Evolutionary conservation across 192 early-diverging fungal species (phyloP).

Genomic region (Dissophora ornata): DNA sequence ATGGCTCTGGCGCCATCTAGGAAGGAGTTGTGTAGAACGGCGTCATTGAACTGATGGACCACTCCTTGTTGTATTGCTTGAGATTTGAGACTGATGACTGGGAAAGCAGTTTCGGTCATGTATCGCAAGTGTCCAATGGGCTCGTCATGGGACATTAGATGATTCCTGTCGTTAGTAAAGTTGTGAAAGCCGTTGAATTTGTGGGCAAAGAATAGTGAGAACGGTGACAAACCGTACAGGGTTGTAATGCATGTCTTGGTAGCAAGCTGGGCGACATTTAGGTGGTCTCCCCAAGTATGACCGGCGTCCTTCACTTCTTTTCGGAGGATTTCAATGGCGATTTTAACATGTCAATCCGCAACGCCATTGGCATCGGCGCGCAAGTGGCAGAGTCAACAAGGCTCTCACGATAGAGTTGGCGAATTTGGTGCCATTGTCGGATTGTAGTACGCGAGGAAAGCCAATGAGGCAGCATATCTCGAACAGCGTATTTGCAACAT

Average conservation of each 20-base stretch:
- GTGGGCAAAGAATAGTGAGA: slow-evolving; percentile 54
- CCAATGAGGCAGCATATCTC: slow-evolving; percentile 15
- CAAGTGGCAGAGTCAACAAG: slow-evolving; percentile 33
- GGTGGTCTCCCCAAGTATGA: slow-evolving; percentile 38
- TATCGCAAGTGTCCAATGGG: background rate
- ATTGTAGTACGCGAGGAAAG: slow-evolving; percentile 23
- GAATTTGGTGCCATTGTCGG: slow-evolving; percentile 60
- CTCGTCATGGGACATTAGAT: slow-evolving; percentile 1
- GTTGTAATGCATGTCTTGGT: slow-evolving; percentile 38
- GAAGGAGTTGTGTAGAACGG: background rate
- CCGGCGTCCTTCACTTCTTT: slow-evolving; percentile 24
- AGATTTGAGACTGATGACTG: background rate
- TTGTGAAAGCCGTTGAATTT: slow-evolving; percentile 37
- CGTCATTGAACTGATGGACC: slow-evolving; percentile 5
- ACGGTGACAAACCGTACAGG: slow-evolving; percentile 32
- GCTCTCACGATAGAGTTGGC: slow-evolving; percentile 39
- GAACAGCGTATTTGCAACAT: slow-evolving; percentile 5
- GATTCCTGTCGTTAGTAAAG: background rate
- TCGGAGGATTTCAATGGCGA: slow-evolving; percentile 16
- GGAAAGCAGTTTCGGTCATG: slow-evolving; percentile 15
- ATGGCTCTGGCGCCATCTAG: slow-evolving; percentile 13
- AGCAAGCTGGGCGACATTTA: slow-evolving; percentile 40
- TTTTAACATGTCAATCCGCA: slow-evolving; percentile 51
- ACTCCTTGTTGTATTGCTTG: background rate
- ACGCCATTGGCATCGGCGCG: slow-evolving; percentile 57